A percentile compares a stretch with the other conserved stretches of the same genome.
Evolutionary conservation across 2,329 filamentous ascomycete species (phyloP).

Genomic region (Ophiocordyceps robertsii): DNA sequence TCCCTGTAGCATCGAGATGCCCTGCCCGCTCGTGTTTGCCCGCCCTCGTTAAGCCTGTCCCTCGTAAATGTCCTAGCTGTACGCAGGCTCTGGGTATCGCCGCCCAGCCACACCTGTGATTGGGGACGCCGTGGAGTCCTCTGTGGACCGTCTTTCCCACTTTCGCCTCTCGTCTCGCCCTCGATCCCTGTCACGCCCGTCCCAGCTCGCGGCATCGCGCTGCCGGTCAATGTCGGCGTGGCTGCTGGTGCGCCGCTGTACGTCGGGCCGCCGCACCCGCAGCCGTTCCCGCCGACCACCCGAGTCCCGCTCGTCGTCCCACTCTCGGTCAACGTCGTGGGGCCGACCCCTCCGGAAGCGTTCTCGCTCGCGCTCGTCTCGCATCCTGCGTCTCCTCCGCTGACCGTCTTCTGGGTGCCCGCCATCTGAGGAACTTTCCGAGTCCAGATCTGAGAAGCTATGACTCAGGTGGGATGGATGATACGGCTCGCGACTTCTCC

Average conservation of each 20-base stretch:
- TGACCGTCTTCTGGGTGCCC: slow-evolving; percentile 19
- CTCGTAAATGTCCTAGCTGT: slow-evolving; percentile 7
- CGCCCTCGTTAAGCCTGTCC: not conserved
- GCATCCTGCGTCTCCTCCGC: slow-evolving; percentile 9
- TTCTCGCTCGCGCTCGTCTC: slow-evolving; percentile 17
- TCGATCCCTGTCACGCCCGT: slow-evolving; percentile 17
- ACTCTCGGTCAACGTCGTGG: slow-evolving; percentile 16
- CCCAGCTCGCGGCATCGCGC: slow-evolving; percentile 20
- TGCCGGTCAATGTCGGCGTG: slow-evolving; percentile 34
- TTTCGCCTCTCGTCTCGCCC: slow-evolving; percentile 20
- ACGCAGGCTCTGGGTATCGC: slow-evolving; percentile 24
- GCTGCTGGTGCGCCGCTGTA: slow-evolving; percentile 32
- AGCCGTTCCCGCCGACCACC: slow-evolving; percentile 16
- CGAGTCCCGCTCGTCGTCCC: slow-evolving; percentile 18
- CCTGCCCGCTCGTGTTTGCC: not conserved
- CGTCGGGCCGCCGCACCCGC: slow-evolving; percentile 25
- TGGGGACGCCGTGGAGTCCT: slow-evolving; percentile 11
- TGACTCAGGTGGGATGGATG: slow-evolving; percentile 25
- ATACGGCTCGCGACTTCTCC: slow-evolving; percentile 26
- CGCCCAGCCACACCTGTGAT: slow-evolving; percentile 20
- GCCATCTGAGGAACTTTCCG: slow-evolving; percentile 20
- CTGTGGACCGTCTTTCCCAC: slow-evolving; percentile 20
- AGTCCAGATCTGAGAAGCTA: slow-evolving; percentile 26
- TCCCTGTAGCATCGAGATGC: too few relatives aligned
- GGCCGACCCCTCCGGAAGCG: slow-evolving; percentile 14